These are phyloP conservation scores for Fomitopsis schrenkii DNA, from an alignment of 1,284 basidiomycete species.

Conservation along the genomic window DNA sequence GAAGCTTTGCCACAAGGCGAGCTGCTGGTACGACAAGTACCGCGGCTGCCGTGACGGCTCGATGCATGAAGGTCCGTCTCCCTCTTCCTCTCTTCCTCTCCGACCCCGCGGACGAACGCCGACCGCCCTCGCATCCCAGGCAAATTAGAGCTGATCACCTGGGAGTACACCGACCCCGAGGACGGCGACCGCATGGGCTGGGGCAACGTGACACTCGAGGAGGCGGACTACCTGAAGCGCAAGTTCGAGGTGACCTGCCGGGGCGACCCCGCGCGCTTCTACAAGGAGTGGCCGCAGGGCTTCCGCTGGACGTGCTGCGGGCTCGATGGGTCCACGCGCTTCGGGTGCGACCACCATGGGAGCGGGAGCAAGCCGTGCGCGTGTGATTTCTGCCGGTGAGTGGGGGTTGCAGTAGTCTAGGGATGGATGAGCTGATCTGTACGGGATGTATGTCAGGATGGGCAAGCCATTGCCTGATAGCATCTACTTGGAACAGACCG, in stretches of 20 bases:
- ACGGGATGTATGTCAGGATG: not conserved
- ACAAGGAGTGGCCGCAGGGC: not conserved
- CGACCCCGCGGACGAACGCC: not conserved
- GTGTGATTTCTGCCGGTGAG: not conserved
- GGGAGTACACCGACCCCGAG: not conserved
- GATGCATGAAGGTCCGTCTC: not conserved
- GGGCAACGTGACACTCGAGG: not conserved
- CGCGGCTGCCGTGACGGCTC: not conserved
- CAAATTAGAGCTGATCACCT: not conserved
- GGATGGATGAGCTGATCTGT: not conserved
- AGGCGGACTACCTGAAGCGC: not conserved
- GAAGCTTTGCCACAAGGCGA: not conserved
- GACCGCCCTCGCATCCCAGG: not conserved
- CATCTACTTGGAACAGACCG: not conserved
- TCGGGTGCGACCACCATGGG: not conserved
- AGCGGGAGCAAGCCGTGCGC: not conserved
- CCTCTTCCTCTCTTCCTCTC: not conserved
- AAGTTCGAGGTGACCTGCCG: not conserved
- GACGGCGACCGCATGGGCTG: not conserved
- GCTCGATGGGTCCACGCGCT: not conserved
- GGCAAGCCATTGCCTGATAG: not conserved
- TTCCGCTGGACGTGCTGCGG: constrained; percentile 1
- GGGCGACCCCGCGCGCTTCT: not conserved
- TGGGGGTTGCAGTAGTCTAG: not conserved
- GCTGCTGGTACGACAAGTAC: not conserved